phyloP scores from a whole-genome alignment of 805 yeast genomes.

The Kodamaea fukazawae region DNA sequence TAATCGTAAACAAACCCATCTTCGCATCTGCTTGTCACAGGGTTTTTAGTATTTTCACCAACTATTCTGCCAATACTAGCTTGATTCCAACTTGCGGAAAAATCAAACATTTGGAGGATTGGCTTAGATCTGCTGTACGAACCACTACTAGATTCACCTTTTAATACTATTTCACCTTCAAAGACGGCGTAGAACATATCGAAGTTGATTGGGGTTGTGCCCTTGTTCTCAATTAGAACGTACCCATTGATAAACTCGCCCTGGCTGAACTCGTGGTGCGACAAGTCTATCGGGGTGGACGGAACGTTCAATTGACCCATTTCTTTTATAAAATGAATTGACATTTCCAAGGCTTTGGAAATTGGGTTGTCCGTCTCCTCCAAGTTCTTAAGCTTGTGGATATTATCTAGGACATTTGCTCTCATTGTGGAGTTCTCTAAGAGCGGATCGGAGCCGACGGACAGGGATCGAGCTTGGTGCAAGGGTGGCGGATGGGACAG shows the following conservation, averaged over 20 bases:
- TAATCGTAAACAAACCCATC: constrained; percentile 2
- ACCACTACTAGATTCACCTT: too few species aligned
- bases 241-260: constrained; percentile 69
- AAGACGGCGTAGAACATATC: constrained; percentile 61
- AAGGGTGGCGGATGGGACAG: not conserved
- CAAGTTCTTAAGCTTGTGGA: constrained; percentile 32
- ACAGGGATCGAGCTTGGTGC: too few species aligned
- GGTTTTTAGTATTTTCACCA: constrained; percentile 15
- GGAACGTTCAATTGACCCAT: not conserved
- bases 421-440: constrained; percentile 17
- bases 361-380: constrained; percentile 23
- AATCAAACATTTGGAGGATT: constrained; percentile 40
- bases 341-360: constrained; percentile 23
- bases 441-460: not conserved
- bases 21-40: constrained; percentile 8
- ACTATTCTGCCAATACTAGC: constrained; percentile 32
- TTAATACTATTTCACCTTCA: constrained; percentile 40
- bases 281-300: constrained; percentile 20
- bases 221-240: constrained; percentile 40
- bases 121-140: constrained; percentile 4
- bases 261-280: constrained; percentile 49
- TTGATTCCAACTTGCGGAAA: constrained; percentile 50
- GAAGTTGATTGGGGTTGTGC: constrained; percentile 46
- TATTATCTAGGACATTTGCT: constrained; percentile 38
- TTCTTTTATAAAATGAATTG: constrained; percentile 29